Base-by-base conservation (phyloP, 108 stramenopile genomes). In the Nitzschia sp. region DNA sequence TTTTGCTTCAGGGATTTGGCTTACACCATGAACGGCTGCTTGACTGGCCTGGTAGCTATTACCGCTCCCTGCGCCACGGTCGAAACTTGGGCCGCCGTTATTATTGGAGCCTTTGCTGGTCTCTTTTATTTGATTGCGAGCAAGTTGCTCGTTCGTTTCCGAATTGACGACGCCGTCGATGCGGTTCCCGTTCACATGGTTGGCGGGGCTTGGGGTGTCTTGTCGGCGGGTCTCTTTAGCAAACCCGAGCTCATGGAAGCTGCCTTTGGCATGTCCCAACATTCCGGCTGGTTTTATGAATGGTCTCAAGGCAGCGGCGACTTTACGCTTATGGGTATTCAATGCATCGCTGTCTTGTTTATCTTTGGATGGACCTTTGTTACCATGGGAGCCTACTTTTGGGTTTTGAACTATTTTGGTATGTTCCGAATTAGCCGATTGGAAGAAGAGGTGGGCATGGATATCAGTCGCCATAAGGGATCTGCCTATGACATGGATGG, bases 81-180 rank as follows among this genome's bases (percentile, higher is more conserved):
- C 0, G 83, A 91, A 35, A 69, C 87, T 28, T 93, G 92, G 95
- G 87, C 85, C 3, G 90, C 98, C 6, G 38, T 97, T 30, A 54
- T 95, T n/a, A 91, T 94, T 68, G 98, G 98, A 19, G 36, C 81
- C 30, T 33, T 95, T 54, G 93, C 85, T 45, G 96, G 93, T 2
- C 46, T 74, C 54, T 57, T 96, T 11, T 98, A 96, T 69, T 32
- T 84, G 25, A 55, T 66, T 47, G 75, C 71, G 21, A 85, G 85
- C 46, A 63, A 71, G n/a, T 57, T 85, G 23, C 76, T 98, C 17
- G 69, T 94, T 19, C 67, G 70, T 64, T 66, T 80, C 26, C 49
- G 80, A 18, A 79, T 98, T 62, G 97, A 98, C 62, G 97, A 98
- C 71, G 93, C 95, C 49, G 94, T 97, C 0, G 92, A 95, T 73